Percentiles rank a stretch among this genome's conserved stretches.
Conservation (phyloP, 306 rosid species). For the Cyclanthera cordifolia region DNA sequence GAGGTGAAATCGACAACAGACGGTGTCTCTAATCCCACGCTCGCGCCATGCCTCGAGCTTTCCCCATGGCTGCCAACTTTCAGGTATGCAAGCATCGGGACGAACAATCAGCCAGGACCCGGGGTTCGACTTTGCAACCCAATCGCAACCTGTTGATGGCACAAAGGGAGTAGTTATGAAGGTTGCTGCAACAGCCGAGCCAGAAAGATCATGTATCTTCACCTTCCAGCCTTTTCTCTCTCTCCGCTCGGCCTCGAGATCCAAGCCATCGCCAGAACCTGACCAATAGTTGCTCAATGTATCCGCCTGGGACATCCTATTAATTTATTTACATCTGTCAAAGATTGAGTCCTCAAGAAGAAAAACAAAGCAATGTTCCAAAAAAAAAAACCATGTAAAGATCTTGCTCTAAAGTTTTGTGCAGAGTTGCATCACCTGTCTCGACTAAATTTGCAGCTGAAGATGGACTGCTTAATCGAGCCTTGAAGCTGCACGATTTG, state of each 20-base stretch:
- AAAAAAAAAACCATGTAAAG: not conserved
- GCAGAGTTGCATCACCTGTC: constrained; percentile 59
- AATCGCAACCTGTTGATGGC: constrained; percentile 91
- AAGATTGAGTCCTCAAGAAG: not conserved
- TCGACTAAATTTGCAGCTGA: constrained; percentile 76
- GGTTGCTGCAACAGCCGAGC: constrained; percentile 98
- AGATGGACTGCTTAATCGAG: constrained; percentile 71
- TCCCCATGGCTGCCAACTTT: constrained; percentile 98
- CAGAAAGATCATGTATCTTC: constrained; percentile 94
- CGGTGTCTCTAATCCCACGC: constrained; percentile 59
- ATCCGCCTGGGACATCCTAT: constrained; percentile 78
- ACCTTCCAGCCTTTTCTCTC: constrained; percentile 98
- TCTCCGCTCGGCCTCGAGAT: constrained; percentile 46
- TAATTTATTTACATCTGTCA: constrained; percentile 3
- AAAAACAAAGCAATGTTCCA: not conserved
- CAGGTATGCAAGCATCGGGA: constrained; percentile 55
- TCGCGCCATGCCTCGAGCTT: constrained; percentile 96
- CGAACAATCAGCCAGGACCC: constrained; percentile 94
- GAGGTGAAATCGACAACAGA: constrained; percentile 71
- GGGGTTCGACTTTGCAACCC: constrained; percentile 88
- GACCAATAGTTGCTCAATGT: constrained; percentile 68
- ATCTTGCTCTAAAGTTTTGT: not conserved
- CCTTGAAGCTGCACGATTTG: constrained; percentile 85
- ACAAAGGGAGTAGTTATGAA: constrained; percentile 97
- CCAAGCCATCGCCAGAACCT: constrained; percentile 39